These are phyloP conservation scores for Curvularia sp. DNA, from an alignment of 2,329 filamentous ascomycete species.

Conservation along the genomic window DNA sequence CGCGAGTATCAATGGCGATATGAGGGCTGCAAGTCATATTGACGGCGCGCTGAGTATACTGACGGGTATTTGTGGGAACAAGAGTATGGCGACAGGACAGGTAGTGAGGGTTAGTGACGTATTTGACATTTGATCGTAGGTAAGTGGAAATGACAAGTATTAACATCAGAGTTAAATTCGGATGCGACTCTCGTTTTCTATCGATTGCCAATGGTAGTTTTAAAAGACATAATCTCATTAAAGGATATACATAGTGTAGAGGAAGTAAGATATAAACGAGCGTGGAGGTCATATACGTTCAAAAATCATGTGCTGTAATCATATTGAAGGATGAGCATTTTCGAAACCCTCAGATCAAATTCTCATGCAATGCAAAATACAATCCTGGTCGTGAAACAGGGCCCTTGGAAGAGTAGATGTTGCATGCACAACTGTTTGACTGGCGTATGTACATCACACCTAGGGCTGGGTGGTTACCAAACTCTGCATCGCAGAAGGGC, in stretches of 20 bases:
- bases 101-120: conserved; percentile 63
- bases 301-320: background rate
- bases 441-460: background rate
- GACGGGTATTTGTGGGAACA: conserved; percentile 66
- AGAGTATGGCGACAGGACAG: conserved; percentile 64
- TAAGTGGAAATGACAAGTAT: background rate
- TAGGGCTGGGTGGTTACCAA: background rate
- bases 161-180: background rate
- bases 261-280: background rate
- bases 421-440: background rate
- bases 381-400: background rate
- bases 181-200: background rate
- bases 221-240: background rate
- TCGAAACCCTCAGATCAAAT: no score
- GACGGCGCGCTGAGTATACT: conserved; percentile 66
- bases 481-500: background rate
- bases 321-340: no score
- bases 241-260: background rate
- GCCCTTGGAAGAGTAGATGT: background rate
- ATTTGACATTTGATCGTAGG: conserved; percentile 9
- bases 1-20: conserved; percentile 56
- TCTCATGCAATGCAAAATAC: no score
- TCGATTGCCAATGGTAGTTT: background rate
- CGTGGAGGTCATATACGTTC: background rate
- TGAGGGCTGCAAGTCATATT: conserved; percentile 64